A percentile compares a stretch with the other conserved stretches of the same genome.
Evolutionary conservation across 805 yeast genomes (phyloP).

Genomic region (Komagataella populi): DNA sequence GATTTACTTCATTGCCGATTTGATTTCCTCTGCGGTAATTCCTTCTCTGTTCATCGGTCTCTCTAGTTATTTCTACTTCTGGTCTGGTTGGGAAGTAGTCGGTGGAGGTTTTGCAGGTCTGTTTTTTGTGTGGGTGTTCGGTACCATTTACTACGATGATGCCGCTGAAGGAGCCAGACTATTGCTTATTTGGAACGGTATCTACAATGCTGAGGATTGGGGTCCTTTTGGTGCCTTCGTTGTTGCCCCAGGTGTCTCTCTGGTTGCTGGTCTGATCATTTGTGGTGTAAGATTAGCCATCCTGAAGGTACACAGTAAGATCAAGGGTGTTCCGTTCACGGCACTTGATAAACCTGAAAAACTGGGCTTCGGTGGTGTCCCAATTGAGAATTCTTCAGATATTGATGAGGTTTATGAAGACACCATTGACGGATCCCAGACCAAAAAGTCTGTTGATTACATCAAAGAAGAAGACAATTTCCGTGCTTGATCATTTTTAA

Average conservation of each 20-base stretch:
- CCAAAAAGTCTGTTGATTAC: neutral
- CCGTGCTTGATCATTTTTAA: neutral
- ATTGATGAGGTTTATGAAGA: neutral
- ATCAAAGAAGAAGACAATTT: neutral
- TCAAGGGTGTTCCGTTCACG: conserved; percentile 25
- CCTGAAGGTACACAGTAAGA: conserved; percentile 18
- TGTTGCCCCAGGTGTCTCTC: conserved; percentile 75
- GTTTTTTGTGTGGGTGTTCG: conserved; percentile 69
- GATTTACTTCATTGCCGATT: conserved; percentile 82
- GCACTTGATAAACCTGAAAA: conserved; percentile 26
- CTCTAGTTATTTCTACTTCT: conserved; percentile 36
- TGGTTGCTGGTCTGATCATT: conserved; percentile 39
- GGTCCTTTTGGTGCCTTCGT: conserved; percentile 92
- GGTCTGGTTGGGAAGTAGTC: conserved; percentile 71
- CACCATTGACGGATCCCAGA: neutral
- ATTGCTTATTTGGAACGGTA: conserved; percentile 64
- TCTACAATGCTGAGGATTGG: conserved; percentile 73
- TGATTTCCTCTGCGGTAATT: conserved; percentile 75
- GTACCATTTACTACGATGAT: conserved; percentile 60
- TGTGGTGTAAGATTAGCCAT: conserved; percentile 33
- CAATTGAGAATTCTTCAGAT: neutral
- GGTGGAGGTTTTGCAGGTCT: conserved; percentile 78
- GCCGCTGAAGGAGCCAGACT: conserved; percentile 71
- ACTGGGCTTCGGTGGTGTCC: neutral
- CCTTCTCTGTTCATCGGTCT: conserved; percentile 79